phyloP scores from a whole-genome alignment of 2,329 filamentous ascomycete species.

The Fusarium mexicanum region DNA sequence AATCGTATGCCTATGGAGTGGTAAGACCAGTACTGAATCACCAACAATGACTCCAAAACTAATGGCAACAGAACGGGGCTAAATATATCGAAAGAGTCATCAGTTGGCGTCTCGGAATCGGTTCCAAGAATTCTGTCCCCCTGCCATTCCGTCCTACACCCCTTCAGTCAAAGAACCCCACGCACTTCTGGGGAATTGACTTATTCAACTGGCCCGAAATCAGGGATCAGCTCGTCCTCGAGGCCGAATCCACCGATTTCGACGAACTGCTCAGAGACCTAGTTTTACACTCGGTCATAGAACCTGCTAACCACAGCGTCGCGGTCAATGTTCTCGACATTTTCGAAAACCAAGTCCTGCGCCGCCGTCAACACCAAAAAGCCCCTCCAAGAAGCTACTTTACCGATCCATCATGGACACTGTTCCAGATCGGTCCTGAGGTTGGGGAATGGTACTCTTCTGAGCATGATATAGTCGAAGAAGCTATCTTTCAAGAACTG shows the following conservation, averaged over 20 bases:
- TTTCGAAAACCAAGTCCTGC: background rate
- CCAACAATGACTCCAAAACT: rapidly evolving
- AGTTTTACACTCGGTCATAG: background rate
- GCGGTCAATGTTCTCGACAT: background rate
- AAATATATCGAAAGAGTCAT: background rate
- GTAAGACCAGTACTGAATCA: background rate
- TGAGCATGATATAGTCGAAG: background rate
- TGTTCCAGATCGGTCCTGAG: background rate
- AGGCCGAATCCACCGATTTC: background rate
- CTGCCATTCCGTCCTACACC: background rate
- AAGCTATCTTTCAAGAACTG: background rate
- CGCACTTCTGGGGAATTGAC: background rate
- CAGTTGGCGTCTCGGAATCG: background rate
- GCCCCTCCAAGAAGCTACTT: background rate
- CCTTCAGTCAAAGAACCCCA: background rate
- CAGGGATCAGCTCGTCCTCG: background rate
- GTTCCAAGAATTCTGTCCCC: background rate
- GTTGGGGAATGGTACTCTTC: background rate
- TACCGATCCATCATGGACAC: background rate
- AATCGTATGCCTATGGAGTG: background rate
- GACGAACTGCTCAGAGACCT: background rate
- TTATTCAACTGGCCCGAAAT: background rate
- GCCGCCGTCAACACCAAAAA: background rate
- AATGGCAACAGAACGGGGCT: background rate
- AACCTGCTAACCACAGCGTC: background rate